These are phyloP conservation scores for Onygenales sp. DNA, from an alignment of 2,329 filamentous ascomycete genomes.

Conservation along the genomic window DNA sequence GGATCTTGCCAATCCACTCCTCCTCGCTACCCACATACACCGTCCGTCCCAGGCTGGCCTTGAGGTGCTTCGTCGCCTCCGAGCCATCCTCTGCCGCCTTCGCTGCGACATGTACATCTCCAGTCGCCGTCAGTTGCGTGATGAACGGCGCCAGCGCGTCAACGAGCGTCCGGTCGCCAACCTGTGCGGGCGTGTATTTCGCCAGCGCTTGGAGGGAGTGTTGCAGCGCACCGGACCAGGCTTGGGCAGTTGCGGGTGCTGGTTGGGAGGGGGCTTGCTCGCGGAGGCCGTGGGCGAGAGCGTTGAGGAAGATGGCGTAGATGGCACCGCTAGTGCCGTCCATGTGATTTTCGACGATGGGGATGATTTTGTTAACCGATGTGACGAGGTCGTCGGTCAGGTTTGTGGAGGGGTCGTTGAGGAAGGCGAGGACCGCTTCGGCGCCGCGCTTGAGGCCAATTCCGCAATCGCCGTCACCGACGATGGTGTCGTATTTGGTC, in stretches of 20 bases:
- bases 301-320: slow-evolving; percentile 84
- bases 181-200: slow-evolving; percentile 80
- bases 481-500: slow-evolving; percentile 65
- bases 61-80: slow-evolving; percentile 83
- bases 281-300: slow-evolving; percentile 60
- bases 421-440: slow-evolving; percentile 47
- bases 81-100: slow-evolving; percentile 66
- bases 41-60: slow-evolving; percentile 71
- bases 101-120: slow-evolving; percentile 62
- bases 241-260: slow-evolving; percentile 37
- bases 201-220: slow-evolving; percentile 61
- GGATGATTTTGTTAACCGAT: slow-evolving; percentile 52
- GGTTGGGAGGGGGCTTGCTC: slow-evolving; percentile 40
- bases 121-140: slow-evolving; percentile 55
- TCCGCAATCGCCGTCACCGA: slow-evolving; percentile 85
- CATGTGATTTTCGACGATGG: slow-evolving; percentile 59
- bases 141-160: slow-evolving; percentile 88
- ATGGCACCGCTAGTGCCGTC: slow-evolving; percentile 68
- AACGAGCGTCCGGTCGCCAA: slow-evolving; percentile 81
- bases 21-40: slow-evolving; percentile 67
- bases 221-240: slow-evolving; percentile 60
- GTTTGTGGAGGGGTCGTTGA: slow-evolving; percentile 30
- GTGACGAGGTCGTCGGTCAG: slow-evolving; percentile 49
- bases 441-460: slow-evolving; percentile 78
- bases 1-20: slow-evolving; percentile 60